These are phyloP conservation scores for Lipomyces kockii DNA, from an alignment of 805 yeast species.

Conservation along the genomic window DNA sequence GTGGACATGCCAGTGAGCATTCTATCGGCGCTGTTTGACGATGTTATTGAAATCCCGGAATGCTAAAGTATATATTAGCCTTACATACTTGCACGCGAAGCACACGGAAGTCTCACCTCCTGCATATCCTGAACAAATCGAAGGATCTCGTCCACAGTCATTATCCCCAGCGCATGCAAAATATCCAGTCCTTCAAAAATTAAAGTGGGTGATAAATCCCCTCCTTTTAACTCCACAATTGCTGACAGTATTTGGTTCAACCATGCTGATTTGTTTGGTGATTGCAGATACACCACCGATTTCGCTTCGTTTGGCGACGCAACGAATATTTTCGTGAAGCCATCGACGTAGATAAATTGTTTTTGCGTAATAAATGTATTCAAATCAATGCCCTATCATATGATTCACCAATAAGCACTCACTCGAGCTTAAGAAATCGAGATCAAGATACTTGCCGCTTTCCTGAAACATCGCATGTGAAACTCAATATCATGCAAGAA, in stretches of 20 bases:
- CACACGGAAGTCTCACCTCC: conserved; percentile 7
- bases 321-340: conserved; percentile 18
- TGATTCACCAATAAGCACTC: neutral
- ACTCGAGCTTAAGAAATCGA: neutral
- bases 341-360: conserved; percentile 22
- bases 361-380: neutral
- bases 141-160: conserved; percentile 11
- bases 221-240: neutral
- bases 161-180: conserved; percentile 15
- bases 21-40: neutral
- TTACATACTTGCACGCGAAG: neutral
- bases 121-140: conserved; percentile 17
- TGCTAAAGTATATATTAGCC: neutral
- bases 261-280: conserved; percentile 14
- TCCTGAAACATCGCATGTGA: conserved; percentile 18
- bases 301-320: neutral
- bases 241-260: conserved; percentile 4
- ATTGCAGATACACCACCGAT: conserved; percentile 8
- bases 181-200: conserved; percentile 31
- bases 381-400: conserved; percentile 24
- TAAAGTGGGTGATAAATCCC: conserved; percentile 6
- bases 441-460: conserved; percentile 16
- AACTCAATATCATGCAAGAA: conserved; percentile 24
- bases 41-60: neutral
- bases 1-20: neutral